These are phyloP conservation scores for sunflower (Helianthus annuus) DNA, from an alignment of 129 eudicot genomes.

Conservation along the genomic window DNA sequence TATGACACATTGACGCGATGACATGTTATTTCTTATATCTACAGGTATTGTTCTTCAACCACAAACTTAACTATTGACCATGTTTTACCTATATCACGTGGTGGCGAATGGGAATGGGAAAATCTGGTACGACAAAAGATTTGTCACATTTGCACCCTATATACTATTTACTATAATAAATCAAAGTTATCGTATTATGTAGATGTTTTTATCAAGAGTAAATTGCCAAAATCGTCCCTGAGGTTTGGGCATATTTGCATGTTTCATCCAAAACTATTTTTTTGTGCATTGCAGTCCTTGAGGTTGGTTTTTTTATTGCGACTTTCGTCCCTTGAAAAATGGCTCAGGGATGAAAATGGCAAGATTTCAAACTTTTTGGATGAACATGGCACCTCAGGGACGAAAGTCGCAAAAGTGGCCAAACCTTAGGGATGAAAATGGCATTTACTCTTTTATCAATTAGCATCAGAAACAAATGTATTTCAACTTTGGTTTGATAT, in stretches of 20 bases:
- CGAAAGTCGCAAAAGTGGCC: too few relatives aligned
- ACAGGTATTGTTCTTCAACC: constrained; percentile 77
- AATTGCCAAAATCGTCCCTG: too few relatives aligned
- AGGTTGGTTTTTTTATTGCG: too few relatives aligned
- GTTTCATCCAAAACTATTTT: too few relatives aligned
- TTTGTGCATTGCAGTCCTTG: too few relatives aligned
- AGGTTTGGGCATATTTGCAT: too few relatives aligned
- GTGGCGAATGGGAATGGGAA: constrained; percentile 98
- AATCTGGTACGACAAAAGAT: constrained; percentile 65
- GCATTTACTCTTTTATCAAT: background rate
- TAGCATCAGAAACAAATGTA: constrained; percentile 6
- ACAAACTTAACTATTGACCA: constrained; percentile 85
- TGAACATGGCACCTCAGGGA: too few relatives aligned
- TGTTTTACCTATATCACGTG: constrained; percentile 74
- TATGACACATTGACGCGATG: background rate
- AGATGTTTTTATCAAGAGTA: constrained; percentile 2
- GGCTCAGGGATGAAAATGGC: too few relatives aligned
- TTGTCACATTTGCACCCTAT: constrained; percentile 7
- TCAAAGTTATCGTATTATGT: background rate
- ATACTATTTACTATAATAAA: background rate
- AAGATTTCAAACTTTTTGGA: too few relatives aligned
- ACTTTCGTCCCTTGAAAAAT: too few relatives aligned
- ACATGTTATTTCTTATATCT: constrained; percentile 22
- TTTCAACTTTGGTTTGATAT: constrained; percentile 3
- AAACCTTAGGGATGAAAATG: too few relatives aligned